Evolutionary conservation across 768 basidiomycete genomes (phyloP), one percentile per base, ranked within the genome.

Genomic region (Mycena filopes): DNA sequence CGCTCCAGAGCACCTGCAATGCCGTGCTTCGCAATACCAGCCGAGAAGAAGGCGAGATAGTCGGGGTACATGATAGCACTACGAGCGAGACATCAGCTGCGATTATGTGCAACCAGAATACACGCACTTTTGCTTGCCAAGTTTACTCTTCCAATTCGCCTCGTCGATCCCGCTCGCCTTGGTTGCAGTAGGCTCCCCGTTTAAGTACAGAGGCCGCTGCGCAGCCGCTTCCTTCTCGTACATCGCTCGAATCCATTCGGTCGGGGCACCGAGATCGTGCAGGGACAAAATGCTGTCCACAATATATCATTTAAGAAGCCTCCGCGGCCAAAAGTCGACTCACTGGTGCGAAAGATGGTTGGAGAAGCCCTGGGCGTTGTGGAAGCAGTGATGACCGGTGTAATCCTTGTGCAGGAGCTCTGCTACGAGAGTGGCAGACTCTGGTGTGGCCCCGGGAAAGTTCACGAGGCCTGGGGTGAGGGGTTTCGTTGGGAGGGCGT

Each of bases 1-100:
- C 75, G 76, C 69, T 89, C 86, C 3, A 88, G 66, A 1, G 80
- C 75, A 15, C 75, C 77, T 8, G 75, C 65, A 0, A 73, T 75
- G 0, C 86, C 86, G 1, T 74, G 56, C 18, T 74, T 65, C 18
- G 72, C 68, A 6, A 89, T 74, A 42, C 80, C 78, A 2, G 73
- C 62, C 0, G 80, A 72, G 70, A 88, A 82, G 72, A 81, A 83
- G 15, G 70, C 70, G 36, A 80, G 70, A 23, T 54, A 59, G 26
- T 60, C 56, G 31, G 31, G 31, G 31, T 33, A 33, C 12, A 33
- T 33, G 12, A 6, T 33, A 12, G 31, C 31, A 33, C 31, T 33
- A 33, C 31, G 31, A 6, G 31, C 5, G 12, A 33, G 12, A 33
- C 31, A 33, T 33, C 31, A 33, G 31, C 31, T 33, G 31, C 31